Percentiles rank a stretch among this genome's conserved stretches.
phyloP scores from a whole-genome alignment of 331 rosid species.

The Quercus tomentella region DNA sequence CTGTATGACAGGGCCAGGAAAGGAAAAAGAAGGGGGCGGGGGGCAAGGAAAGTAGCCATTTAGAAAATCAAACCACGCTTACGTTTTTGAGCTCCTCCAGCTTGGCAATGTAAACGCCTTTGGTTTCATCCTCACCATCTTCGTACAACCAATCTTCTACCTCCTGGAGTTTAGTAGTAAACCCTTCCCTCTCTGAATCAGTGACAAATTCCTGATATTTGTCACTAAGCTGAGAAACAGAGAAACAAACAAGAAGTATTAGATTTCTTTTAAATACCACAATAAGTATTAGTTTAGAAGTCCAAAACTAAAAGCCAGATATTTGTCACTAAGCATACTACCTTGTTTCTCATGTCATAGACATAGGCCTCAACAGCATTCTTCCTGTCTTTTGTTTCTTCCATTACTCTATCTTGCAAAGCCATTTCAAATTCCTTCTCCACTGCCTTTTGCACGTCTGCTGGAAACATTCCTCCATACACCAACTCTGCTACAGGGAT shows the following conservation, averaged over 20 bases:
- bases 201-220: constrained; percentile 76
- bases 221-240: constrained; percentile 61
- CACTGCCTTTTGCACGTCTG: constrained; percentile 73
- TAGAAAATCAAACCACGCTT: background rate
- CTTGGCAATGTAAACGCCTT: constrained; percentile 88
- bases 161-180: constrained; percentile 63
- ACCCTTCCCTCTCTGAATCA: constrained; percentile 63
- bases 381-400: constrained; percentile 95
- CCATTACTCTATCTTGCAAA: constrained; percentile 95
- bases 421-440: constrained; percentile 98
- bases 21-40: background rate
- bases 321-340: background rate
- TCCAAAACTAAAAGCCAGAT: background rate
- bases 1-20: background rate
- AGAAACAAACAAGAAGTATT: background rate
- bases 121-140: constrained; percentile 93
- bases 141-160: constrained; percentile 96
- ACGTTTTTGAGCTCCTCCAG: constrained; percentile 93
- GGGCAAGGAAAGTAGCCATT: background rate
- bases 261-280: too few relatives aligned
- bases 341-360: constrained; percentile 96
- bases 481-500: constrained; percentile 65
- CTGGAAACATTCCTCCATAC: constrained; percentile 64
- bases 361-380: constrained; percentile 95
- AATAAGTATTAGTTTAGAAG: background rate